A percentile compares a stretch with the other conserved stretches of the same genome.
phyloP scores from a whole-genome alignment of 78 protist species.

The Reticulomyxa filosa region DNA sequence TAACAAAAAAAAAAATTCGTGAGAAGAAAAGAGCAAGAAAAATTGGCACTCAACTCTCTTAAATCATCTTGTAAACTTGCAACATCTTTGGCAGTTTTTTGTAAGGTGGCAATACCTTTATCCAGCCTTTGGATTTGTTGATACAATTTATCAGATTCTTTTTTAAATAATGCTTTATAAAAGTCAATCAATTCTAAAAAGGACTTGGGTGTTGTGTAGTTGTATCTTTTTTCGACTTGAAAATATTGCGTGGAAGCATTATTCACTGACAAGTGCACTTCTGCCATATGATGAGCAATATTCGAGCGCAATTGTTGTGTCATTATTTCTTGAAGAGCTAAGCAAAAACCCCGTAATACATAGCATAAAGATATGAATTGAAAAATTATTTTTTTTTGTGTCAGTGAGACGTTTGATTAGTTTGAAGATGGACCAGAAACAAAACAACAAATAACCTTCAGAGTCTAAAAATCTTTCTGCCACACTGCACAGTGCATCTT shows the following conservation, averaged over 20 bases:
- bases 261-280: constrained; percentile 31
- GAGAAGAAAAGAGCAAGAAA: too few relatives aligned
- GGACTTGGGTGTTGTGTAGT: constrained; percentile 63
- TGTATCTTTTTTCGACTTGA: constrained; percentile 15
- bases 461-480: constrained; percentile 33
- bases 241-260: neutral
- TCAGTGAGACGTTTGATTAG: too few relatives aligned
- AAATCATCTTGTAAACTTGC: constrained; percentile 8
- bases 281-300: constrained; percentile 47
- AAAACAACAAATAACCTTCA: too few relatives aligned
- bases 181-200: constrained; percentile 55
- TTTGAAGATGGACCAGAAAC: too few relatives aligned
- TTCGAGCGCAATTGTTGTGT: neutral
- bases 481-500: constrained; percentile 27
- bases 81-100: neutral
- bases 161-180: constrained; percentile 27
- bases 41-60: neutral
- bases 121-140: constrained; percentile 11
- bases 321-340: constrained; percentile 16
- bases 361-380: too few relatives aligned
- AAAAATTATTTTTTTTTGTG: too few relatives aligned
- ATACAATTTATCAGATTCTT: constrained; percentile 1
- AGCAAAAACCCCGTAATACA: too few relatives aligned
- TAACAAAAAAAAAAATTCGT: constrained; percentile 34
- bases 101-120: constrained; percentile 24